phyloP scores from a whole-genome alignment of 768 basidiomycete species.

The Termitomyces sp. region DNA sequence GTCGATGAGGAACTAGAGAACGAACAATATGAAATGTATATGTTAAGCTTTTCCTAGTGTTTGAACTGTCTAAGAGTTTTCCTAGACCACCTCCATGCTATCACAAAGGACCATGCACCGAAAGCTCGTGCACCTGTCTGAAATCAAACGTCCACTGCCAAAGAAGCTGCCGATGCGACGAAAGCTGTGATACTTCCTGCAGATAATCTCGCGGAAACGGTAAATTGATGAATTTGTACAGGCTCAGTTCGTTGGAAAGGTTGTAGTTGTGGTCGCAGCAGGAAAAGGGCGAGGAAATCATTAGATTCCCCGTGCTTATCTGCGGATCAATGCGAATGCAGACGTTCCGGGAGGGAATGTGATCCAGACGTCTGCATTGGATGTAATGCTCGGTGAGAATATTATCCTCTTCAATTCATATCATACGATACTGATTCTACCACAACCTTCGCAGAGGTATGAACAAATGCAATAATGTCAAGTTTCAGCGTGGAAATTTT shows the following conservation, averaged over 20 bases:
- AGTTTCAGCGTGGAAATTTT: slow-evolving; percentile 17
- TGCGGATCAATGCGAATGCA: slow-evolving; percentile 30
- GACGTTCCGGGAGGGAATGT: slow-evolving; percentile 34
- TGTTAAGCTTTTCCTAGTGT: neutral
- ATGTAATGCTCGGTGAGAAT: slow-evolving; percentile 36
- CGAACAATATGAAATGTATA: slow-evolving; percentile 2
- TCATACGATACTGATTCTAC: neutral
- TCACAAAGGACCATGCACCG: slow-evolving; percentile 43
- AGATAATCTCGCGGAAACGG: neutral
- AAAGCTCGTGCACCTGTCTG: slow-evolving; percentile 35
- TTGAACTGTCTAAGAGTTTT: neutral
- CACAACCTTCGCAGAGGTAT: slow-evolving; percentile 10
- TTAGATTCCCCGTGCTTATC: slow-evolving; percentile 15
- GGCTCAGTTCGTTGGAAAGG: slow-evolving; percentile 37
- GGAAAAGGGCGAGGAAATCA: slow-evolving; percentile 11
- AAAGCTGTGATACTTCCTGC: slow-evolving; percentile 3
- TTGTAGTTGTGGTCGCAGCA: slow-evolving; percentile 28
- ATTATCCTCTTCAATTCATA: neutral
- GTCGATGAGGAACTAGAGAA: slow-evolving; percentile 1
- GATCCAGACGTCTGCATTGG: slow-evolving; percentile 42
- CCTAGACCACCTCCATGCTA: slow-evolving; percentile 32
- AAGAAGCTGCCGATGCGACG: slow-evolving; percentile 40
- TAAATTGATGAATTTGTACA: slow-evolving; percentile 11
- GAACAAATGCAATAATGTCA: slow-evolving; percentile 12
- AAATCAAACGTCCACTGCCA: slow-evolving; percentile 34